Evolutionary conservation across 2,329 filamentous ascomycete species (phyloP), one percentile per base, ranked within the genome.

Genomic region (Fusarium virguliforme): DNA sequence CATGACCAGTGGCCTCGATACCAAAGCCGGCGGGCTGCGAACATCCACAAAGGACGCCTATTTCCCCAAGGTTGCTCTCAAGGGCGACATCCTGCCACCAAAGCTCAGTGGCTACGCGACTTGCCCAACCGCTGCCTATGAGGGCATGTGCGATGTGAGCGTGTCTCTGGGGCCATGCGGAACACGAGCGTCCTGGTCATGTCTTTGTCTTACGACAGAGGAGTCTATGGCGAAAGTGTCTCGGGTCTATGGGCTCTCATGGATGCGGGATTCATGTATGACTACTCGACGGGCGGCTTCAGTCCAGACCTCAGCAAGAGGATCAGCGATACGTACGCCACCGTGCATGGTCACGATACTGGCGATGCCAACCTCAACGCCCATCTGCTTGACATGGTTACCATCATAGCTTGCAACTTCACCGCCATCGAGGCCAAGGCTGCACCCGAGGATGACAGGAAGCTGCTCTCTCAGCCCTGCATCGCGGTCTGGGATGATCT

Each of bases 321-420:
- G 24, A 46, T 46, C 24, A 46, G n/a, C 18, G 7, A 46, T 24
- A 46, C 41, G 15, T 46, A 24, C 18, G 41, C 41, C 24, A 46
- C 41, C 26, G 41, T 46, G 3, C 24, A 15, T 46, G 41, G 41
- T 13, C 9, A 46, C n/a, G 41, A 24, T 24, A 28, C 41, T 46
- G 41, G 41, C 41, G 41, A 24, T 46, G 41, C 18, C n/a, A 6
- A 46, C 18, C 41, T 46, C 41, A 46, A 24, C 41, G 24, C 41
- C 26, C 41, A 46, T 46, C 41, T 46, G 41, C 41, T 46, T 46
- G n/a, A 46, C 15, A 46, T 46, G 7, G 41, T 46, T 9, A 46
- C 41, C 41, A 13, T 28, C 41, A 13, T 46, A 22, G 41, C 41
- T 46, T 46, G 7, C 41, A 46, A 46, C 41, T 46, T 46, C 24